Evolutionary conservation across 306 rosid species (phyloP).

Genomic region (Rosa rugosa): DNA sequence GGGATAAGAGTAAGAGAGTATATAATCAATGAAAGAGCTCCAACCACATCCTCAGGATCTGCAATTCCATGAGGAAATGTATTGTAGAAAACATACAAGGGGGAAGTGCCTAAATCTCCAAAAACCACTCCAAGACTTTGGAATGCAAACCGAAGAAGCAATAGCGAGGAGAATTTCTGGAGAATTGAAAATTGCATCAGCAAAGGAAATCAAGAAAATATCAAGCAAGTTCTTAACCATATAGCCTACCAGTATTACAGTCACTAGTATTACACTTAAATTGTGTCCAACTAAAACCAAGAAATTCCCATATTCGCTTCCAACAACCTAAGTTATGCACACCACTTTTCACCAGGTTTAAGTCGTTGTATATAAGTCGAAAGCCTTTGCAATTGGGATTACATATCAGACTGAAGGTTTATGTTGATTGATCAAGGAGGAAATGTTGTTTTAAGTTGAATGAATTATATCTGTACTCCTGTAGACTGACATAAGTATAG

Average conservation of each 20-base stretch:
- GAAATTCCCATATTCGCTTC: background rate
- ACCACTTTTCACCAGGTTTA: background rate
- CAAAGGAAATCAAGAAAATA: conserved; percentile 14
- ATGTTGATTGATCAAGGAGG: background rate
- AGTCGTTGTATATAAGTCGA: background rate
- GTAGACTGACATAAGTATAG: background rate
- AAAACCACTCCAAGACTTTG: conserved; percentile 98
- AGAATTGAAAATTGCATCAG: conserved; percentile 37
- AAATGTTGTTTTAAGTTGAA: background rate
- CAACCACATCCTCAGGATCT: conserved; percentile 80
- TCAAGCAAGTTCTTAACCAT: background rate
- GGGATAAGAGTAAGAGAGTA: conserved; percentile 96
- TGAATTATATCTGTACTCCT: background rate
- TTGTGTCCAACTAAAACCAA: conserved; percentile 4
- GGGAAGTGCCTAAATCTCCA: conserved; percentile 99
- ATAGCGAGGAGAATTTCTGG: conserved; percentile 76
- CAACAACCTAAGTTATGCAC: background rate
- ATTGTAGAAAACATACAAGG: conserved; percentile 91
- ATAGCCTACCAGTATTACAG: background rate
- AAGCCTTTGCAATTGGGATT: background rate
- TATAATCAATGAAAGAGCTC: conserved; percentile 94
- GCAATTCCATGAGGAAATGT: conserved; percentile 73
- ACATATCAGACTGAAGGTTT: background rate
- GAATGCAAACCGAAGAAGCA: conserved; percentile 90
- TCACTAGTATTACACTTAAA: background rate